Percentiles rank a stretch among this genome's conserved stretches.
Evolutionary conservation across 2,329 filamentous ascomycete genomes (phyloP).

Genomic region (Ophiostoma sp.): DNA sequence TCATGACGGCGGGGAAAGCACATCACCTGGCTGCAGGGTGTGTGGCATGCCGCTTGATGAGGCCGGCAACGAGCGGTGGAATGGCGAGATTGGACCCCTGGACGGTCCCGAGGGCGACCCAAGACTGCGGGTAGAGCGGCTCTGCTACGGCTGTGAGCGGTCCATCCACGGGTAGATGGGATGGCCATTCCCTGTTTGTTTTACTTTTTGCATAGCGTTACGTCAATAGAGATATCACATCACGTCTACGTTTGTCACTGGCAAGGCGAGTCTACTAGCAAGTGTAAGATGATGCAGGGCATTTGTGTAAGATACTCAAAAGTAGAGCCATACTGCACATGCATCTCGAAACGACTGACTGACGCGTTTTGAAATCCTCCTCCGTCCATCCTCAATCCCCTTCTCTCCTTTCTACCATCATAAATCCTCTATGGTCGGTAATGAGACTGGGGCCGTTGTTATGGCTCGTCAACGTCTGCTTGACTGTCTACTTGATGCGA

Average conservation of each 20-base stretch:
- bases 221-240: background rate
- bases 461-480: too few relatives aligned
- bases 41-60: slow-evolving; percentile 69
- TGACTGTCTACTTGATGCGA: slow-evolving; percentile 18
- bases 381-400: background rate
- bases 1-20: slow-evolving; percentile 29
- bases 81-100: slow-evolving; percentile 58
- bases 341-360: background rate
- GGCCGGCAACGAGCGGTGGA: slow-evolving; percentile 63
- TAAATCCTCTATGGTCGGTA: background rate
- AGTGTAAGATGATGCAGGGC: slow-evolving; percentile 6
- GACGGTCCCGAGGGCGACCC: slow-evolving; percentile 34
- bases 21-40: slow-evolving; percentile 55
- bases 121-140: slow-evolving; percentile 35
- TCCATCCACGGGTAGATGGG: slow-evolving; percentile 54
- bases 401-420: background rate
- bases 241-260: background rate
- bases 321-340: slow-evolving; percentile 4
- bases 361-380: background rate
- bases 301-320: background rate
- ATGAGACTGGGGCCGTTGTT: background rate
- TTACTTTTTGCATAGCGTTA: slow-evolving; percentile 10
- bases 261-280: background rate
- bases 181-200: background rate
- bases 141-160: slow-evolving; percentile 76